Percentiles rank a stretch among this genome's conserved stretches.
These are phyloP conservation scores for Taphrina deformans DNA, from an alignment of 1,139 yeast genomes.

Conservation along the genomic window DNA sequence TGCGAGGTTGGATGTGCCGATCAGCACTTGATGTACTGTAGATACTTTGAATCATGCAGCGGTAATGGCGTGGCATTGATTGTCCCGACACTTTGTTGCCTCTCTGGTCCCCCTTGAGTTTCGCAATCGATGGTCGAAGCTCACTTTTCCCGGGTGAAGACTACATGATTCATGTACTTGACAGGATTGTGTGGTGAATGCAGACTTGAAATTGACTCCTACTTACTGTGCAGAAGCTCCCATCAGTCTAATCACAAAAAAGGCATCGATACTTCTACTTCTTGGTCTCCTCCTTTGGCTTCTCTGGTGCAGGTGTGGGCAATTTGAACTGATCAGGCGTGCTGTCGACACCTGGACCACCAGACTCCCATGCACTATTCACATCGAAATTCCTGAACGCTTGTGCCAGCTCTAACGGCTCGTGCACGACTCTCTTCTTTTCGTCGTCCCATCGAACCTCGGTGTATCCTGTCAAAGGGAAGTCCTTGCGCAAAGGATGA, in stretches of 20 bases:
- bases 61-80: background rate
- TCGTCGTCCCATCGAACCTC: slow-evolving; percentile 89
- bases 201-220: no score
- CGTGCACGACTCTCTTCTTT: slow-evolving; percentile 84
- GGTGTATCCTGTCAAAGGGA: slow-evolving; percentile 69
- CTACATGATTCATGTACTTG: no score
- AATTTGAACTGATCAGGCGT: slow-evolving; percentile 79
- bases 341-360: slow-evolving; percentile 80
- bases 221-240: no score
- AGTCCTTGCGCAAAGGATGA: slow-evolving; percentile 86
- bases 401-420: slow-evolving; percentile 63
- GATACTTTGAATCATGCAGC: background rate
- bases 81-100: no score
- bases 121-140: no score
- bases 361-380: slow-evolving; percentile 93
- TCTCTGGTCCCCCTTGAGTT: no score
- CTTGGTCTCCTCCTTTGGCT: slow-evolving; percentile 45
- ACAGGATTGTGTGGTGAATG: no score
- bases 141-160: no score
- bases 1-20: slow-evolving; percentile 12
- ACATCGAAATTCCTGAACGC: slow-evolving; percentile 85
- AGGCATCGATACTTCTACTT: slow-evolving; percentile 36
- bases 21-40: background rate
- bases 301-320: slow-evolving; percentile 78
- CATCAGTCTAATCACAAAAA: background rate